These are phyloP conservation scores for Leishmania tropica DNA, from an alignment of 208 protist genomes.

Conservation along the genomic window DNA sequence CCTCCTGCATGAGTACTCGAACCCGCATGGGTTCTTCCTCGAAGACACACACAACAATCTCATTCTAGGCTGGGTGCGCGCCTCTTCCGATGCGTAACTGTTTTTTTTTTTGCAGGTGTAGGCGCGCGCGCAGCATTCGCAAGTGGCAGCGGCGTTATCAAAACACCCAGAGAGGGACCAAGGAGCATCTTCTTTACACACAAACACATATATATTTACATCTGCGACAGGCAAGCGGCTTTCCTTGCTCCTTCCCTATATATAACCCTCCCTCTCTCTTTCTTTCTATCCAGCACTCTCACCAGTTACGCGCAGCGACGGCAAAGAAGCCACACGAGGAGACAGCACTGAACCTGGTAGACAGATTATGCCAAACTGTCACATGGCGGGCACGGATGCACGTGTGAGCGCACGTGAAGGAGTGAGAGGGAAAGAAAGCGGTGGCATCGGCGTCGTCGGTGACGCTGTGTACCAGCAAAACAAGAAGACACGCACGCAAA, in stretches of 20 bases:
- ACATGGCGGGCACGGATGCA: background rate
- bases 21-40: slow-evolving; percentile 35
- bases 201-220: background rate
- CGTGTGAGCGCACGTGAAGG: background rate
- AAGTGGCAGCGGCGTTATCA: background rate
- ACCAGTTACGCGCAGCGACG: background rate
- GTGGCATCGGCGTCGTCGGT: background rate
- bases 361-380: background rate
- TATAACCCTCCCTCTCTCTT: too few relatives aligned
- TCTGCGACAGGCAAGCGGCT: background rate
- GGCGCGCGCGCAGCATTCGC: background rate
- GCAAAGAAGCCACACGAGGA: background rate
- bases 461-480: background rate
- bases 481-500: background rate
- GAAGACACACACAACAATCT: slow-evolving; percentile 43
- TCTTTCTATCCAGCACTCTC: background rate
- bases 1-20: slow-evolving; percentile 42
- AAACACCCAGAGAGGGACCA: too few relatives aligned
- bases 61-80: slow-evolving; percentile 53
- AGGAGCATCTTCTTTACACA: background rate
- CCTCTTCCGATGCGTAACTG: background rate
- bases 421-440: background rate
- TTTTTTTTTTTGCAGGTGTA: background rate
- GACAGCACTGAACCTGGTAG: too few relatives aligned
- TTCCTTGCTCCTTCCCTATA: background rate